Evolutionary conservation across 805 yeast species (phyloP).

Genomic region (Suhomyces vadensis): DNA sequence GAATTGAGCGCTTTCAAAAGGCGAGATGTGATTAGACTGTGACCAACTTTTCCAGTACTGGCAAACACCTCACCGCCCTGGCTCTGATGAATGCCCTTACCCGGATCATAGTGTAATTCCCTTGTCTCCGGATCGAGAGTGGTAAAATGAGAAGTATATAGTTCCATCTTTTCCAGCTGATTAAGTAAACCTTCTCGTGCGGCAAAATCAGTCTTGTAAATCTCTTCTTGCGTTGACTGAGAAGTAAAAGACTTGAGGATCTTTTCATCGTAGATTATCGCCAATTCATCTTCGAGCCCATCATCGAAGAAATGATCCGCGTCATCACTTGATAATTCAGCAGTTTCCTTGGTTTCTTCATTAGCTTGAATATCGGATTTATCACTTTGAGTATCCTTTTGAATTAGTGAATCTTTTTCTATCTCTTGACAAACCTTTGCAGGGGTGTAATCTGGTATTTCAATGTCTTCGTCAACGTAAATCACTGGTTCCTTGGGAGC

Average conservation of each 20-base stretch:
- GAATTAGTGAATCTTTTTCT: background rate
- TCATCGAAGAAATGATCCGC: constrained; percentile 20
- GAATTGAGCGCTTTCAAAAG: background rate
- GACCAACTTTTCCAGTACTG: background rate
- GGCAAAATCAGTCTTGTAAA: constrained; percentile 21
- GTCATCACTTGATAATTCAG: background rate
- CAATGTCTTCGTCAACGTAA: constrained; percentile 13
- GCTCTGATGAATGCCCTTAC: constrained; percentile 6
- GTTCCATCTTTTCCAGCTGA: constrained; percentile 36
- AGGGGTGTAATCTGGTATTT: constrained; percentile 7
- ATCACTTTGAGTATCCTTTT: background rate
- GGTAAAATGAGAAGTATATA: constrained; percentile 41
- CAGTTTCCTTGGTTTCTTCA: background rate
- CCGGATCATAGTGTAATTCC: constrained; percentile 10
- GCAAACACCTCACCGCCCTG: background rate
- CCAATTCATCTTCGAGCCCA: constrained; percentile 26
- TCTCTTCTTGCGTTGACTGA: constrained; percentile 15
- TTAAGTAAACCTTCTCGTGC: constrained; percentile 42
- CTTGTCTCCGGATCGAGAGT: constrained; percentile 21
- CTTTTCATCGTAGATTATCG: constrained; percentile 11
- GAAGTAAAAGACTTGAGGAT: background rate
- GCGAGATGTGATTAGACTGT: background rate
- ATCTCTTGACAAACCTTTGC: background rate
- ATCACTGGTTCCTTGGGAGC: constrained; percentile 5
- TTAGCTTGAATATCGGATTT: background rate